Percentiles rank a stretch among this genome's conserved stretches.
Conservation (phyloP, 345 rosid genomes). For the Rhodamnia rubescens region DNA sequence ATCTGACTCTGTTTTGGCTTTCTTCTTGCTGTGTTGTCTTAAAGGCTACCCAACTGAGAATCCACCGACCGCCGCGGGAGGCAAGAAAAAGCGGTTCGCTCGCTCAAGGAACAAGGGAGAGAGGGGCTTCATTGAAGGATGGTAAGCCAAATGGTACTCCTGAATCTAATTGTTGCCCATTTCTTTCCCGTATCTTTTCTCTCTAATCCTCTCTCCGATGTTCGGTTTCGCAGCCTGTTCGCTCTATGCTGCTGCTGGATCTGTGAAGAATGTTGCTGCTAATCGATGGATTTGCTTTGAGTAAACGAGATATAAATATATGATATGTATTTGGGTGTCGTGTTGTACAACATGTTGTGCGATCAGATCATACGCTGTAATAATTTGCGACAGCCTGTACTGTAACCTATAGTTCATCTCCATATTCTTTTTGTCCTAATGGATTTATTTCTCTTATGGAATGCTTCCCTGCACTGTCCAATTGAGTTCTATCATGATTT, state of each 20-base stretch:
- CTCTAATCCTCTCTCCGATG: background rate
- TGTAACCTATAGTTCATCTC: background rate
- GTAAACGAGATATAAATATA: background rate
- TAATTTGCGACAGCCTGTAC: background rate
- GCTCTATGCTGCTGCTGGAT: conserved; percentile 69
- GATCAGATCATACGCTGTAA: background rate
- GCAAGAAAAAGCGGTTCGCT: conserved; percentile 15
- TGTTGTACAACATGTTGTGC: background rate
- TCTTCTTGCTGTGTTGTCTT: background rate
- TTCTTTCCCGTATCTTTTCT: background rate
- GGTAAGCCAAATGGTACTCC: conserved; percentile 17
- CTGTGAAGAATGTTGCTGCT: conserved; percentile 43
- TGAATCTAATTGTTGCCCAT: background rate
- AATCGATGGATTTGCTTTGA: background rate
- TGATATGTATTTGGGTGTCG: background rate
- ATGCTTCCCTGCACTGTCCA: background rate
- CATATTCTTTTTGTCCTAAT: background rate
- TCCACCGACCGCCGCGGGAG: background rate
- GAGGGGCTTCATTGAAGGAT: conserved; percentile 50
- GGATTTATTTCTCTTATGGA: background rate
- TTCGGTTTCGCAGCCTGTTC: conserved; percentile 29
- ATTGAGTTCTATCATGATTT: background rate
- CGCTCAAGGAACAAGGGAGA: conserved; percentile 39
- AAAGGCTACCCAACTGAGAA: conserved; percentile 25
- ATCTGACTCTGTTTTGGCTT: background rate